Conservation (phyloP, 108 stramenopile genomes). For the Parmales sp. region DNA sequence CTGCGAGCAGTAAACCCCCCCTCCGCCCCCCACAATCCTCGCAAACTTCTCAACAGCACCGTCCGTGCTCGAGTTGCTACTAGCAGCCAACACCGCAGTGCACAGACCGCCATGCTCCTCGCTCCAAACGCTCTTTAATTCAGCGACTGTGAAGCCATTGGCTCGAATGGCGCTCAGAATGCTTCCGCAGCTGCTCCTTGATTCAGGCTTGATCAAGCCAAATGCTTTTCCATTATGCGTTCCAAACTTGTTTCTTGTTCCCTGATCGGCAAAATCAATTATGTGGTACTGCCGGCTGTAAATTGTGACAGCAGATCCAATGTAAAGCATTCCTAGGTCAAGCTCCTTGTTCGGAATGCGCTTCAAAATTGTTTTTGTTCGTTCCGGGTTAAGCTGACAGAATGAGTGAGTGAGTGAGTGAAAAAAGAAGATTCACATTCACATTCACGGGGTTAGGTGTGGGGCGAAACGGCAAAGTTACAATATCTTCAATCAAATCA, state of each 20-base stretch:
- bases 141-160: neutral
- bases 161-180: neutral
- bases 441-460: neutral
- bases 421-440: neutral
- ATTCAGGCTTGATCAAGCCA: neutral
- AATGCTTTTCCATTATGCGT: neutral
- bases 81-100: neutral
- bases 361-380: conserved; percentile 8
- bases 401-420: too few species aligned
- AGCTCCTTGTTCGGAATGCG: conserved; percentile 5
- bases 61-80: neutral
- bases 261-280: neutral
- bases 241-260: neutral
- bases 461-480: too few species aligned
- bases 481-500: too few species aligned
- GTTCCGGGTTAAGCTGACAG: neutral
- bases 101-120: neutral
- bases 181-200: neutral
- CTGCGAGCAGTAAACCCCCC: neutral
- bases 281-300: conserved; percentile 5
- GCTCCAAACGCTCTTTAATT: neutral
- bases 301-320: neutral
- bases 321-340: conserved; percentile 1
- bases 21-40: neutral
- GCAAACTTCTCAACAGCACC: neutral